A percentile compares a stretch with the other conserved stretches of the same genome.
These are phyloP conservation scores for Cylindrotheca closterium DNA, from an alignment of 108 stramenopile genomes.

Conservation along the genomic window DNA sequence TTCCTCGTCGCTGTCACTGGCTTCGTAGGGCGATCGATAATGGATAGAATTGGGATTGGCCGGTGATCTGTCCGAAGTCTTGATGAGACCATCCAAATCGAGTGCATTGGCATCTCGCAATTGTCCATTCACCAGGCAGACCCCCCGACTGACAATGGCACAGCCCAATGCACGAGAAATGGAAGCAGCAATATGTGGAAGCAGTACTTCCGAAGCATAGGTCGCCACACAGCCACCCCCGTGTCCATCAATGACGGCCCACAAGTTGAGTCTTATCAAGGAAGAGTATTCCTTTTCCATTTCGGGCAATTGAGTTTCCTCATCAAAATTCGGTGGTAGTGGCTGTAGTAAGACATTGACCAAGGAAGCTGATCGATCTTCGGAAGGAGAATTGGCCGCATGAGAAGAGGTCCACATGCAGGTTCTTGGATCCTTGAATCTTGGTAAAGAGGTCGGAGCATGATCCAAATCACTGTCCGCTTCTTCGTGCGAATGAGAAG, in stretches of 20 bases:
- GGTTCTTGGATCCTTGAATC: conserved; percentile 57
- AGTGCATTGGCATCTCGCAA: conserved; percentile 77
- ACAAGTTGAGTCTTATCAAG: conserved; percentile 68
- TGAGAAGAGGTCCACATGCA: conserved; percentile 82
- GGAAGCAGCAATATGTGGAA: conserved; percentile 73
- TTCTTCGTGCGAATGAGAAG: conserved; percentile 3
- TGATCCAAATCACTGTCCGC: conserved; percentile 22
- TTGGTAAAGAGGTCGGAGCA: conserved; percentile 53
- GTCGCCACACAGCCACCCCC: conserved; percentile 84
- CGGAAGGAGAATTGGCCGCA: conserved; percentile 76
- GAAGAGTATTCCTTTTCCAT: conserved; percentile 37
- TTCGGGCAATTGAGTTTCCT: conserved; percentile 35
- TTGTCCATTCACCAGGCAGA: conserved; percentile 79
- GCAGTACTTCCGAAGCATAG: conserved; percentile 69
- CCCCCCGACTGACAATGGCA: conserved; percentile 76
- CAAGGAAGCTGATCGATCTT: conserved; percentile 76
- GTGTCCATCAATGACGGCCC: conserved; percentile 88
- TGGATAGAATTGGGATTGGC: conserved; percentile 69
- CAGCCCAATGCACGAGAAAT: conserved; percentile 68
- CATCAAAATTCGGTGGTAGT: conserved; percentile 37
- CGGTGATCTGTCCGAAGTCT: conserved; percentile 57
- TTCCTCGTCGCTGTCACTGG: conserved; percentile 51
- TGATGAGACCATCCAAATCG: conserved; percentile 77
- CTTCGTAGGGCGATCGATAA: conserved; percentile 74
- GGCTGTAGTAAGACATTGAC: conserved; percentile 71